Evolutionary conservation across 1,284 basidiomycete species (phyloP).

Genomic region (Chiua sp.): DNA sequence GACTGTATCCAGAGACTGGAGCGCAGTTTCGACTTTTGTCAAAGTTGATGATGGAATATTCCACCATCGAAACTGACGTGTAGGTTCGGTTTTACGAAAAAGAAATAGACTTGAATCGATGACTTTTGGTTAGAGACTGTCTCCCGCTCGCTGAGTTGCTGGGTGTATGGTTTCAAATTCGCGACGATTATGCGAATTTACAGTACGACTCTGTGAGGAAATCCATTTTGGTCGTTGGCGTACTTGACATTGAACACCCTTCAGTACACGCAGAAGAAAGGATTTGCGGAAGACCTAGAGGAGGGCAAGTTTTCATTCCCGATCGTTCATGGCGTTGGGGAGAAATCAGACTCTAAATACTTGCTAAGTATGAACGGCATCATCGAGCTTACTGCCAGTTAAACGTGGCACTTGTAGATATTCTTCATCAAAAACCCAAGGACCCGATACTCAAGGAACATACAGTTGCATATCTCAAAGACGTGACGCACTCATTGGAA

Average conservation of each 20-base stretch:
- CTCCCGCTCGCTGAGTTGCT: conserved; percentile 93
- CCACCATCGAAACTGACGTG: conserved; percentile 64
- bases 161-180: conserved; percentile 94
- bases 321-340: conserved; percentile 87
- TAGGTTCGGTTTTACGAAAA: conserved; percentile 36
- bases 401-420: conserved; percentile 64
- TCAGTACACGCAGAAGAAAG: conserved; percentile 90
- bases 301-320: conserved; percentile 99
- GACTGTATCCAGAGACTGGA: conserved; percentile 84
- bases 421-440: conserved; percentile 84
- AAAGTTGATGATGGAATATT: conserved; percentile 94
- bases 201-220: conserved; percentile 74
- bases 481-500: too few relatives aligned
- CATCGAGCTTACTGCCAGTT: not conserved
- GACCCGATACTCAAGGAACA: too few relatives aligned
- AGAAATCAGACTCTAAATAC: conserved; percentile 73
- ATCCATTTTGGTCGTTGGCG: not conserved
- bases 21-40: conserved; percentile 92
- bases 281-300: conserved; percentile 92
- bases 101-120: not conserved
- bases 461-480: too few relatives aligned
- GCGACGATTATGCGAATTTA: conserved; percentile 97
- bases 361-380: conserved; percentile 71
- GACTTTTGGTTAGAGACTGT: conserved; percentile 67
- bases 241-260: not conserved